Evolutionary conservation across 805 yeast genomes (phyloP), one percentile per base, ranked within the genome.

Genomic region (Ogataea allantospora): DNA sequence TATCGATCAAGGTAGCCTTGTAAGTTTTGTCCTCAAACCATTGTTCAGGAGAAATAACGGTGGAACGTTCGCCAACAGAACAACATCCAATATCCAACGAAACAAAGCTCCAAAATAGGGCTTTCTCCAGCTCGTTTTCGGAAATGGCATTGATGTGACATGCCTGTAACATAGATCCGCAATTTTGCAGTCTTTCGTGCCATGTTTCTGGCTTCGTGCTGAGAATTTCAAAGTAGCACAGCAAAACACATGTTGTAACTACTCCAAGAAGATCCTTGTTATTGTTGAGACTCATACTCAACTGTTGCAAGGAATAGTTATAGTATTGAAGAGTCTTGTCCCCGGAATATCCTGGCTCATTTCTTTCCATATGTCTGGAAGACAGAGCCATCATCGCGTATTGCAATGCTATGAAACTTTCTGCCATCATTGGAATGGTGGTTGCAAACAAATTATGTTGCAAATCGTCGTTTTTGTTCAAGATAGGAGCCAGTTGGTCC

Each of bases 71-170:
- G 11, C 66, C 67, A 26, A 66, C 59, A 6, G 47, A 31, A 30
- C 51, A 48, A 11, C 36, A 44, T 3, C 53, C 62, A 7, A 68
- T 57, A 43, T 69, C 75, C 60, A 68, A 57, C 16, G 71, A 49
- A 2, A 67, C 67, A 50, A 68, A 66, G 32, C 65, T 62, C 75
- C 75, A 71, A 39, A 71, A 68, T 30, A 70, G 48, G 0, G 67
- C 63, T 38, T 69, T 47, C 30, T 64, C 65, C 14, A 67, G 53
- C 14, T 42, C 45, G 18, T 57, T 53, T 52, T 61, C 24, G 26
- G 66, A 53, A 29, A 62, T 57, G 1, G 70, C 73, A 44, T 63
- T 53, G 30, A 69, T 62, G 6, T 60, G 62, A 30, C 63, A 62
- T 10, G 67, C 60, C 26, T 61, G 55, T 35, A 70, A 60, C 44